A percentile compares a stretch with the other conserved stretches of the same genome.
Conservation (phyloP, 345 rosid species). For the Eucalyptus albens region DNA sequence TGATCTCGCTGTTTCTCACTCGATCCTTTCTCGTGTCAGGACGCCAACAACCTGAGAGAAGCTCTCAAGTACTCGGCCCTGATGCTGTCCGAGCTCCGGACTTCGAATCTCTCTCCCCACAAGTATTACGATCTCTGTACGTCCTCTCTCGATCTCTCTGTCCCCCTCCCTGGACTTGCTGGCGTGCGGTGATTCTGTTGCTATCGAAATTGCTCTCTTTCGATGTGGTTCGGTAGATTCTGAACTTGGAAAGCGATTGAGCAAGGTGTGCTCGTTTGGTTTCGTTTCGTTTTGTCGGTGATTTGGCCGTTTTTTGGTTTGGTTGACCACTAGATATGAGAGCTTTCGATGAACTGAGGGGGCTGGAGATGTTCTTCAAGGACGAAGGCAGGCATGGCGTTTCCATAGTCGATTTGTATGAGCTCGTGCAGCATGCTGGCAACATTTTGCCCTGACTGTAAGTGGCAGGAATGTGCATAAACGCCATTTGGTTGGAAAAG, state of each 20-base stretch:
- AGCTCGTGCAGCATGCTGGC: slow-evolving; percentile 95
- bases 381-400: slow-evolving; percentile 78
- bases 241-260: neutral
- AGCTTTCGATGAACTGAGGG: slow-evolving; percentile 82
- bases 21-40: slow-evolving; percentile 22
- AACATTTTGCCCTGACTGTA: slow-evolving; percentile 85
- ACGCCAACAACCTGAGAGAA: slow-evolving; percentile 79
- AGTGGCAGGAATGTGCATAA: neutral
- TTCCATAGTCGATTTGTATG: slow-evolving; percentile 65
- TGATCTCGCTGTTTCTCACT: neutral
- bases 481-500: neutral
- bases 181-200: neutral
- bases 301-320: neutral
- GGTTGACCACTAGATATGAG: slow-evolving; percentile 48
- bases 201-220: neutral
- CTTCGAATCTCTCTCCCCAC: slow-evolving; percentile 90
- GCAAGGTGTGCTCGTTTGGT: neutral
- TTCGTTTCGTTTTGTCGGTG: neutral
- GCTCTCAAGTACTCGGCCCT: slow-evolving; percentile 82
- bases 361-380: slow-evolving; percentile 73
- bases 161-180: neutral
- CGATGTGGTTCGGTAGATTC: neutral
- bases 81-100: slow-evolving; percentile 90
- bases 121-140: slow-evolving; percentile 82
- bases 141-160: neutral